Base-by-base conservation (phyloP, 148 eudicot genomes). In the Fagopyrum homotropicum region DNA sequence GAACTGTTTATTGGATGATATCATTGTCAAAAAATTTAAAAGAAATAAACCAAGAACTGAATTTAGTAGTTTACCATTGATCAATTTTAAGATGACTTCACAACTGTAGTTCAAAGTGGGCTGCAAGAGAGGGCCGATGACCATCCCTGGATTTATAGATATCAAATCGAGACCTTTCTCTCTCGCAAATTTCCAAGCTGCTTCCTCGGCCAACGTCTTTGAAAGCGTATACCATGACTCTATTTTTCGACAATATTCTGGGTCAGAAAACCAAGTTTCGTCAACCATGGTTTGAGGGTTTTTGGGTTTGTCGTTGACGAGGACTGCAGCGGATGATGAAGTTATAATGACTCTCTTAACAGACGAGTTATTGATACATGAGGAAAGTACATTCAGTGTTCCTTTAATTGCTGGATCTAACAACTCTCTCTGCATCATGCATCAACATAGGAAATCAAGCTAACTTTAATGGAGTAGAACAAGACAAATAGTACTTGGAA, bases 331-430 rank as follows among this genome's bases (percentile, higher is more conserved):
- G 0, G 71, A 14, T 69, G 87, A 84, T 35, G 87, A 84, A 17
- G 87, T 84, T 74, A 84, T 75, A 56, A 82, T 83, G 45, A 82
- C 83, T 52, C 84, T 77, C 75, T 77, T 84, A 2, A 84, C 70
- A 44, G 84, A 79, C 52, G 84, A 64, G 10, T 72, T 7, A 77
- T 77, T 82, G 6, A 79, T 84, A 77, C 81, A 77, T 46, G 87
- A 82, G 7, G 72, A 50, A 12, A 84, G 87, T n/a, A 84, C 87
- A 82, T 84, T 84, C 30, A 82, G 83, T 15, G 87, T 84, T 15
- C 87, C 87, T 78, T 84, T 82, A 26, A 84, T 19, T 5, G 87
- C 85, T 40, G 87, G 87, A 75, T 84, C 85, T 63, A 84, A 72
- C 51, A 84, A 45, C 68, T 84, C 87, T 68, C 56, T 80, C 90